Conservation (phyloP, 129 eudicot genomes). For the Escallonia herrerae region DNA sequence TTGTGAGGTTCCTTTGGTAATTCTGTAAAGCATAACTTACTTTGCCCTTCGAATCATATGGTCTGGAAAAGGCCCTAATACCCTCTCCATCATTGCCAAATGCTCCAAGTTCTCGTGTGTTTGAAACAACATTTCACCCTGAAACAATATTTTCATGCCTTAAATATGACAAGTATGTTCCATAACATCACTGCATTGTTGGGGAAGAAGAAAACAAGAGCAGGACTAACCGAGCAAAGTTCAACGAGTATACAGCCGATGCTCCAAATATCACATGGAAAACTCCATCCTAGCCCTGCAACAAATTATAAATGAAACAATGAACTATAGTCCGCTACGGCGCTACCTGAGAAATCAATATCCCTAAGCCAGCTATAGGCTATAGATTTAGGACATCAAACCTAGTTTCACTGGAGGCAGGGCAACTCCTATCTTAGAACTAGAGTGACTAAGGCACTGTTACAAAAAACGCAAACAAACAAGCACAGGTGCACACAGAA, state of each 20-base stretch:
- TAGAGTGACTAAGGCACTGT: no score
- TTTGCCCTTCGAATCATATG: conserved; percentile 64
- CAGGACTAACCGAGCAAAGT: conserved; percentile 60
- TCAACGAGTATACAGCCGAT: conserved; percentile 89
- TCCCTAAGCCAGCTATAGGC: no score
- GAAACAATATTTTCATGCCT: conserved; percentile 3
- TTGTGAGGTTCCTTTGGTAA: not conserved
- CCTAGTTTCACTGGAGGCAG: no score
- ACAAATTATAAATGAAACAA: not conserved
- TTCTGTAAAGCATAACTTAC: conserved; percentile 27
- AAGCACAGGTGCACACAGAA: no score
- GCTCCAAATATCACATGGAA: conserved; percentile 92
- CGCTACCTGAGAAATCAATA: not conserved
- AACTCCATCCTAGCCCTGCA: conserved; percentile 89
- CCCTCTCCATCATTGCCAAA: conserved; percentile 97
- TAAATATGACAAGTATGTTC: no score
- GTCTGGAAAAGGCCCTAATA: conserved; percentile 80
- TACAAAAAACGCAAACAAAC: no score
- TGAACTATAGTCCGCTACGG: no score
- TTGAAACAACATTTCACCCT: conserved; percentile 93
- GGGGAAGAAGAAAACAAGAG: conserved; percentile 6
- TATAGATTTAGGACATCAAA: no score
- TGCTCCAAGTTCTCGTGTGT: conserved; percentile 96
- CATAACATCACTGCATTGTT: not conserved
- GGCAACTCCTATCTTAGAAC: no score